Evolutionary conservation across 176 grass and related monocot species (phyloP).

Genomic region (Aegilops speltoides): DNA sequence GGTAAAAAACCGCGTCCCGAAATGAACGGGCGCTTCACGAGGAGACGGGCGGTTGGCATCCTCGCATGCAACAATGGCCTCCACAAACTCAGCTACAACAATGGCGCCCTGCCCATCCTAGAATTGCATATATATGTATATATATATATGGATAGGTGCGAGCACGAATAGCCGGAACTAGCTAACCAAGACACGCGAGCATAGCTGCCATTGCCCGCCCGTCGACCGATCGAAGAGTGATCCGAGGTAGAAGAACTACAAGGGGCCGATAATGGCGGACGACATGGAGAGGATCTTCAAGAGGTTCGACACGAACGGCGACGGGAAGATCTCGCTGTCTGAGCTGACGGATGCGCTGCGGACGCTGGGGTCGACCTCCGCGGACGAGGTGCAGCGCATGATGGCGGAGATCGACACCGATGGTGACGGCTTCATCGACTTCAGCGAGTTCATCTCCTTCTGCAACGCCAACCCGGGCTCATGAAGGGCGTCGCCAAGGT

Average conservation of each 20-base stretch:
- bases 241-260: not conserved
- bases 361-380: constrained; percentile 71
- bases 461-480: constrained; percentile 83
- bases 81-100: constrained; percentile 10
- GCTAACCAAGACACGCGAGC: constrained; percentile 10
- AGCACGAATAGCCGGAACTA: not conserved
- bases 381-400: constrained; percentile 84
- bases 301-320: constrained; percentile 76
- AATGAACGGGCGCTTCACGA: not conserved
- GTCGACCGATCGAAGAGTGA: not conserved
- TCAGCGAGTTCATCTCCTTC: constrained; percentile 79
- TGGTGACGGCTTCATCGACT: constrained; percentile 84
- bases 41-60: not conserved
- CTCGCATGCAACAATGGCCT: not conserved
- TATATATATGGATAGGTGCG: not conserved
- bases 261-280: constrained; percentile 10
- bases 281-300: constrained; percentile 90
- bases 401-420: constrained; percentile 97
- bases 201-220: not conserved
- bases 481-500: constrained; percentile 95
- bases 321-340: constrained; percentile 81
- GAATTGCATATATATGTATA: too few species aligned
- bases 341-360: constrained; percentile 80
- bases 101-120: not conserved
- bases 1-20: too few species aligned